Base-by-base conservation (phyloP, 192 early-diverging fungal genomes). In the Coemansia sp. region DNA sequence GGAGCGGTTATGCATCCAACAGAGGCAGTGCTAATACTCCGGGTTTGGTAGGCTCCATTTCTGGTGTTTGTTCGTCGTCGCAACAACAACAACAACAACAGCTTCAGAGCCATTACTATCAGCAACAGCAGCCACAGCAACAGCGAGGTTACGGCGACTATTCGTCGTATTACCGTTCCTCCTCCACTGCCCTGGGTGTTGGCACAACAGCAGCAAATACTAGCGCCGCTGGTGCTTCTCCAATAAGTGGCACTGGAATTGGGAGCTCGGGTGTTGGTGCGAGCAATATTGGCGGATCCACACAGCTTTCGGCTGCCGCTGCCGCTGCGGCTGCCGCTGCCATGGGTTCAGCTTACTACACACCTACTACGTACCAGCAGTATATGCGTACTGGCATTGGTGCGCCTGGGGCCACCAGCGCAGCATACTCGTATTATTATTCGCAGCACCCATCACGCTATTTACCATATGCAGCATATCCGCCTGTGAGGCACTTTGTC, bases 401-500 rank as follows among this genome's bases (percentile, higher is more conserved):
- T 4, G 28, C 47, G 4, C 9, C 44, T 4, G 52, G 44, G 6
- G 49, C 30, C 23, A 50, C 31, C 3, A 44, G 56, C 3, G 55
- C 60, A 2, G 24, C 64, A 23, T 64, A 69, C 41, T 57, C 78
- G 32, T 81, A 81, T 64, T 81, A 81, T 62, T 81, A 80, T 56
- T 58, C 78, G 41, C 71, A 80, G 27, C 32, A 68, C 16, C 65
- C 73, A 19, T 59, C 67, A 10, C 74, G 79, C 48, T 82, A 82
- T 55, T 59, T 82, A 8, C 79, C 79, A 0, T 82, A 82, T 25
- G 71, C 60, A 14, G 67, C 79, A 21, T 82, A 74, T 23, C 79
- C 79, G 54, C 74, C 74, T 14, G 72, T 82, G 24, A 60, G 79
- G 21, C 79, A 82, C 41, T 82, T 82, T 56, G 79, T 82, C 19